These are phyloP conservation scores for Teratosphaeria nubilosa DNA, from an alignment of 2,329 filamentous ascomycete species.

Conservation along the genomic window DNA sequence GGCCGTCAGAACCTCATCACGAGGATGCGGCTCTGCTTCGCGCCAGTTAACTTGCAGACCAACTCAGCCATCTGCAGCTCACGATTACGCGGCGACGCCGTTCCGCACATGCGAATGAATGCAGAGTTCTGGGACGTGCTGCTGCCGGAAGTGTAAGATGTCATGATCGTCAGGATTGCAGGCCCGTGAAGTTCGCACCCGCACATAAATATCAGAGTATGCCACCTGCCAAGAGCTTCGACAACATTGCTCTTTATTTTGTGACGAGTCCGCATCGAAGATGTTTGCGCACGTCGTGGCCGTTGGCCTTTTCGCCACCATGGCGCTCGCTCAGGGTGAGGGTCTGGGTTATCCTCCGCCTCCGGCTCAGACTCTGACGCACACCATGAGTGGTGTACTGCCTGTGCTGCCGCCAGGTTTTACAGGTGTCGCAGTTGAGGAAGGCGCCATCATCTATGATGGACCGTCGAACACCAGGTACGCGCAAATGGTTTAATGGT, in stretches of 20 bases:
- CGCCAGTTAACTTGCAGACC: not conserved
- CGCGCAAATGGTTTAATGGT: not conserved
- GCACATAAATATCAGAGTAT: not conserved
- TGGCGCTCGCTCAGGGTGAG: not conserved
- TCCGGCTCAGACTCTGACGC: not conserved
- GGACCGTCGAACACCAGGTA: conserved; percentile 1
- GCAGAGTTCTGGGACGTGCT: not conserved
- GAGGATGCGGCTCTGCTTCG: too few relatives aligned
- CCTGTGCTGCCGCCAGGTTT: conserved; percentile 9
- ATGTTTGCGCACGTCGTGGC: not conserved
- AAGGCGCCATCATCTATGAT: conserved; percentile 10
- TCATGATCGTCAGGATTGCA: not conserved
- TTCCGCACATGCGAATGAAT: not conserved
- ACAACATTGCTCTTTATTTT: not conserved
- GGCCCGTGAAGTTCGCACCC: not conserved
- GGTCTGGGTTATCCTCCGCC: conserved; percentile 1
- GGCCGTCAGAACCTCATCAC: too few relatives aligned
- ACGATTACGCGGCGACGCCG: not conserved
- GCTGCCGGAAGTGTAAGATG: not conserved
- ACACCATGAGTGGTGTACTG: conserved; percentile 5
- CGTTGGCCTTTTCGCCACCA: not conserved
- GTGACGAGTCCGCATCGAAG: not conserved
- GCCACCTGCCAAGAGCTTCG: not conserved
- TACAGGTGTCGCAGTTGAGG: conserved; percentile 8
- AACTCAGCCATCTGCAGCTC: not conserved